These are phyloP conservation scores for Barnettozyma botsteinii DNA, from an alignment of 805 yeast genomes.

Conservation along the genomic window DNA sequence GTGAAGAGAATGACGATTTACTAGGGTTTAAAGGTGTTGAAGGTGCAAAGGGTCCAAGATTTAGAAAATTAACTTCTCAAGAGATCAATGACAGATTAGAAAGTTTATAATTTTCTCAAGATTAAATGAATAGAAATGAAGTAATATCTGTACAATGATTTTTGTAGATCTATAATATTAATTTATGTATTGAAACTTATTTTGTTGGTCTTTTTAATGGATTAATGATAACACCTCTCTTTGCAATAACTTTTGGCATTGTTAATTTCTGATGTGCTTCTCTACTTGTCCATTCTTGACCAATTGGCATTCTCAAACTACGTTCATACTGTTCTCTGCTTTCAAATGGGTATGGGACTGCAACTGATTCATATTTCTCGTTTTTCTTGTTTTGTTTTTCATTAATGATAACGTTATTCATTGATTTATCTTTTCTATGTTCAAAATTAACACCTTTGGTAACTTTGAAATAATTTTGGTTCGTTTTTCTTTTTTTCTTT, in stretches of 20 bases:
- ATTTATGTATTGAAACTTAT: too few relatives aligned
- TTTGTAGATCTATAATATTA: neutral
- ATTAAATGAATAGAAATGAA: neutral
- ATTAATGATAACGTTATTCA: slow-evolving; percentile 81
- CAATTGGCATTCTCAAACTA: slow-evolving; percentile 90
- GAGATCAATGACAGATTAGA: slow-evolving; percentile 95
- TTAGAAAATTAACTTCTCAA: slow-evolving; percentile 75
- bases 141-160: neutral
- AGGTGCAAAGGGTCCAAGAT: slow-evolving; percentile 81
- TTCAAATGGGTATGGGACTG: slow-evolving; percentile 95
- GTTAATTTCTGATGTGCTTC: slow-evolving; percentile 82
- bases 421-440: slow-evolving; percentile 70
- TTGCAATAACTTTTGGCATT: slow-evolving; percentile 82
- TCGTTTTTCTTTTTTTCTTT: slow-evolving; percentile 12
- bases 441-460: slow-evolving; percentile 70
- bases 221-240: slow-evolving; percentile 85
- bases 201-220: slow-evolving; percentile 88
- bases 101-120: slow-evolving; percentile 54
- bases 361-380: slow-evolving; percentile 75
- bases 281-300: slow-evolving; percentile 93
- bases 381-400: slow-evolving; percentile 82
- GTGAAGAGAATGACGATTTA: slow-evolving; percentile 72
- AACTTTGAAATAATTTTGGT: slow-evolving; percentile 42
- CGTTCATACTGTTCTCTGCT: slow-evolving; percentile 92
- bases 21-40: slow-evolving; percentile 83